Conservation (phyloP, 768 basidiomycete genomes). For the Grammothele lineata region DNA sequence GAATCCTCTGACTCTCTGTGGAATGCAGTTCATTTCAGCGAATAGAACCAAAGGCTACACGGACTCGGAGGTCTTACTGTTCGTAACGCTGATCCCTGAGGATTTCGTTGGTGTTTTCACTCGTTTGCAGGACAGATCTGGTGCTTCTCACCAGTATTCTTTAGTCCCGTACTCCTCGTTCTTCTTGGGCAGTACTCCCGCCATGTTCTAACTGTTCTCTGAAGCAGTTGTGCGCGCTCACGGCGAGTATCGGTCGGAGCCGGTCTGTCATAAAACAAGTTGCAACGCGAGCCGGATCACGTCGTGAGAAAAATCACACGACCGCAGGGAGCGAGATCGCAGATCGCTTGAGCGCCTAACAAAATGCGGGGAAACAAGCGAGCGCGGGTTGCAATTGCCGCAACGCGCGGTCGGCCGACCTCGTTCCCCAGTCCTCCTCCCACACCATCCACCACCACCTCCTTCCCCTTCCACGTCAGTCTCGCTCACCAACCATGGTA, state of each 20-base stretch:
- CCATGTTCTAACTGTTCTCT: slow-evolving; percentile 1
- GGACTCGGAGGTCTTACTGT: slow-evolving; percentile 47
- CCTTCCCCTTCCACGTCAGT: not conserved
- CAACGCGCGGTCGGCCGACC: slow-evolving; percentile 5
- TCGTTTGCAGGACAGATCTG: not conserved
- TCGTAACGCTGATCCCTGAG: slow-evolving; percentile 65
- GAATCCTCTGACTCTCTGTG: slow-evolving; percentile 53
- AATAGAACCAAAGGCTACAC: too few relatives aligned
- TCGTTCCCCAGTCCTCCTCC: slow-evolving; percentile 2
- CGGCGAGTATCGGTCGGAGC: too few relatives aligned
- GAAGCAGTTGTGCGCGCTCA: too few relatives aligned
- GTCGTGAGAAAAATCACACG: too few relatives aligned
- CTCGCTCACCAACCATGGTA: too few relatives aligned
- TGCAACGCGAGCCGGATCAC: too few relatives aligned
- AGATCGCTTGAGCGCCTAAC: slow-evolving; percentile 5
- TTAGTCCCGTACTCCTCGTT: slow-evolving; percentile 68
- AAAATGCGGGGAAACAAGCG: slow-evolving; percentile 13
- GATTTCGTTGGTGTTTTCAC: not conserved
- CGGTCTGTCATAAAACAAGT: too few relatives aligned
- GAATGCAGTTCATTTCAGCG: not conserved
- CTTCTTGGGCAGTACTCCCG: slow-evolving; percentile 43
- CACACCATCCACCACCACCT: slow-evolving; percentile 11
- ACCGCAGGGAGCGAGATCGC: too few relatives aligned
- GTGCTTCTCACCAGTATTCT: slow-evolving; percentile 56
- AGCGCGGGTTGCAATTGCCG: too few relatives aligned